Evolutionary conservation across 2,329 filamentous ascomycete genomes (phyloP), one percentile per base, ranked within the genome.

Genomic region (Dactylellina parvicollis): DNA sequence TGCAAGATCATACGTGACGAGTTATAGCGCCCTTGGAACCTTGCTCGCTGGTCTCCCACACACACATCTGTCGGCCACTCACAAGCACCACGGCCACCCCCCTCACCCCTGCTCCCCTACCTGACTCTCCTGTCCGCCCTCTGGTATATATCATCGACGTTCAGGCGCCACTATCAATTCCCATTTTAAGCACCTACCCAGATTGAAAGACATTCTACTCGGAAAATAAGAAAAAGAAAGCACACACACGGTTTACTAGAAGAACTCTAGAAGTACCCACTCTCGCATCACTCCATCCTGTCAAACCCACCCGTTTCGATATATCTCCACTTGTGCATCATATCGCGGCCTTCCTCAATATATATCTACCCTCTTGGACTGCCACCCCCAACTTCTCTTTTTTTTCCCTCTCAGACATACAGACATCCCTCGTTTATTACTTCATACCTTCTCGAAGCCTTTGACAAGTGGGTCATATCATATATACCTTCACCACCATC

Each of bases 171-270:
- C 69, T 73, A 66, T 73, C 69, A 73, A 73, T 66, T 65, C 60
- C 69, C 69, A 73, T 73, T 73, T 60, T 66, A 73, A 73, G 69
- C 69, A 73, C 69, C 69, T 73, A 73, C 69, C 69, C 60, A 73
- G 66, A 73, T 73, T 73, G 69, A 73, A 66, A 73, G 60, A 73
- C 69, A 73, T 66, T 61, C 54, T 46, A 65, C 54, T 73, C 69
- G 69, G 60, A 66, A 66, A 60, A 60, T 50, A 61, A 66, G 54
- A 66, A 73, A 73, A 73, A 66, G 60, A 73, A 73, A 70, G 12
- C n/a, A 32, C 46, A 42, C 40, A 57, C 55, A 54, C 60, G 61
- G 24, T 59, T 55, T 59, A 44, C 54, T 66, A 61, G 69, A 65
- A 65, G 64, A 55, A 34, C 64, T 22, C 64, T 69, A 61, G 64